Conservation (phyloP, 495 filamentous ascomycete species). For the Aspergillus baeticus region DNA sequence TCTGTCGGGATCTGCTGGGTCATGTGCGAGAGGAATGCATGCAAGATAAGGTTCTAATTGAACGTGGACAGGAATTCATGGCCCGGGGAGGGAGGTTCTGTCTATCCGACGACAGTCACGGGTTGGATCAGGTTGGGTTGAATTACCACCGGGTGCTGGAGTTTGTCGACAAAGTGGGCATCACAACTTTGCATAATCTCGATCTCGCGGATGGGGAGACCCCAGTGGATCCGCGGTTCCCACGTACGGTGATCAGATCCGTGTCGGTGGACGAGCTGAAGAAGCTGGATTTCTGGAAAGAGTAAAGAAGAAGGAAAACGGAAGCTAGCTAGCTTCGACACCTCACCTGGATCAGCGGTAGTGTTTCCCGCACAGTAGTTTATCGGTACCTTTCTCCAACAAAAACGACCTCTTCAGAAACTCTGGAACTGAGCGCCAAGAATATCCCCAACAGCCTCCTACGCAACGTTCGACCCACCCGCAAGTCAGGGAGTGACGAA, state of each 20-base stretch:
- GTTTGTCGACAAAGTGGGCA: constrained; percentile 52
- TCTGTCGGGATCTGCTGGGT: background rate
- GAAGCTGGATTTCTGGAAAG: constrained; percentile 22
- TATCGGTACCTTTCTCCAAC: no score
- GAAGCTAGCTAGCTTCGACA: background rate
- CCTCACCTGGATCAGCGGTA: background rate
- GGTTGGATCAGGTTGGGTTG: constrained; percentile 72
- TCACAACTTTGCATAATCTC: constrained; percentile 44
- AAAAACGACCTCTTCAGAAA: background rate
- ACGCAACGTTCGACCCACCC: background rate
- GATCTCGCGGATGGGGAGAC: constrained; percentile 25
- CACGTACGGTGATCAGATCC: constrained; percentile 31
- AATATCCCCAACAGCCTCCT: background rate
- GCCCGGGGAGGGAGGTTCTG: constrained; percentile 75
- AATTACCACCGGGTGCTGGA: constrained; percentile 62
- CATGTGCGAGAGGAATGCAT: background rate
- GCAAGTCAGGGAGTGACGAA: background rate
- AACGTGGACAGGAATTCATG: constrained; percentile 50
- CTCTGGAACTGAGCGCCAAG: background rate
- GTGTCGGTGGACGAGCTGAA: constrained; percentile 27
- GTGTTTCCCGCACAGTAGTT: no score
- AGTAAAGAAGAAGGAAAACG: background rate
- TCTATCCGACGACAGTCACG: constrained; percentile 89
- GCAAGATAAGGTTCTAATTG: constrained; percentile 11
- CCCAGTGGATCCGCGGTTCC: constrained; percentile 41